Evolutionary conservation across 768 basidiomycete genomes (phyloP).

Genomic region (Kwoniella botswanensis): DNA sequence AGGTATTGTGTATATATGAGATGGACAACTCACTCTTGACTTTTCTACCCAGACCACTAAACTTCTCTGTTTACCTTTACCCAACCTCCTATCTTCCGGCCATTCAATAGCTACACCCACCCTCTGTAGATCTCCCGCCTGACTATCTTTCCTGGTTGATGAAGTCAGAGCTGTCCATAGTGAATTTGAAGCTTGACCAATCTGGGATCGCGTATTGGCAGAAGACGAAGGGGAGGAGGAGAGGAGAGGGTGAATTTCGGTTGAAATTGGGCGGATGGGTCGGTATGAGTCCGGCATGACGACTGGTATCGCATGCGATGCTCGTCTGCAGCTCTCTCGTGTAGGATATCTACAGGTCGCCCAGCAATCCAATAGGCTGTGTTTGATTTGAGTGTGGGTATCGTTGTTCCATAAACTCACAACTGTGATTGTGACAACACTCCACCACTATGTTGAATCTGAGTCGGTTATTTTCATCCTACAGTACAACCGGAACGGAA

Average conservation of each 20-base stretch:
- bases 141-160: not conserved
- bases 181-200: constrained; percentile 2
- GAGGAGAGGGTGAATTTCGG: constrained; percentile 7
- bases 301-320: not conserved
- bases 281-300: constrained; percentile 5
- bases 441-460: not conserved
- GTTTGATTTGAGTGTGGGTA: not conserved
- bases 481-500: not conserved
- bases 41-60: constrained; percentile 33
- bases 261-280: not conserved
- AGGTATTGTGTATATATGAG: not conserved
- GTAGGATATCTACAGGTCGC: not conserved
- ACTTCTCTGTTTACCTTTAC: constrained; percentile 27
- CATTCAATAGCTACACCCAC: constrained; percentile 31
- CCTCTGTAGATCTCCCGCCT: not conserved
- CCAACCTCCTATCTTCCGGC: constrained; percentile 36
- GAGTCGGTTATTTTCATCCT: not conserved
- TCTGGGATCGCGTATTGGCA: not conserved
- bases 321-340: not conserved
- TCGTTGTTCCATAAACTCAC: too few species aligned
- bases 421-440: too few species aligned
- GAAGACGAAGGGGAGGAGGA: constrained; percentile 1
- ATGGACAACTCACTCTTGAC: constrained; percentile 5
- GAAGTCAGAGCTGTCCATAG: not conserved
- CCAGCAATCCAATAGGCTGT: not conserved